Evolutionary conservation across 2,329 filamentous ascomycete species (phyloP), one percentile per base, ranked within the genome.

Genomic region (Talaromyces piceae): DNA sequence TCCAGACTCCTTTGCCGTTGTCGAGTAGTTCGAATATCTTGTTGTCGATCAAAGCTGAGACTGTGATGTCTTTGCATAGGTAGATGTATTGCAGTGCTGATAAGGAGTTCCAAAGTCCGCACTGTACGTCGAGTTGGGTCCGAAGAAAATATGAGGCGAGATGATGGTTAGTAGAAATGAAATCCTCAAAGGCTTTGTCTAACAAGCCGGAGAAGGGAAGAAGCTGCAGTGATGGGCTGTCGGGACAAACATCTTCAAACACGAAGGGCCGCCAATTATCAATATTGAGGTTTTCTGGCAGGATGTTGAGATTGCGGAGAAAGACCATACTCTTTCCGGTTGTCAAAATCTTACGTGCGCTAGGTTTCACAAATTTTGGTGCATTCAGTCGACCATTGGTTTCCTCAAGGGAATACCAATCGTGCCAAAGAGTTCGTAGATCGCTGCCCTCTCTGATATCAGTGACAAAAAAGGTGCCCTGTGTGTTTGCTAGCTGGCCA

Each of bases 241-340:
- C 55, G 76, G 77, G 48, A 56, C 53, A 58, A 48, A 64, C 54
- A 53, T 65, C 39, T 54, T 67, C 52, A 50, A 64, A 62, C 49
- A 61, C 47, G 58, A 67, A 44, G 54, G 64, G 51, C 56, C 59
- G 62, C 45, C 45, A 68, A 59, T 45, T 73, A 65, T 54, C 78
- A 8, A 50, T 31, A n/a, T 61, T 58, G 2, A 61, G 25, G 12
- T 48, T 51, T n/a, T 63, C 59, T 4, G 60, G 59, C 12, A 57
- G 50, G 74, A 50, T 77, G 74, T 37, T 83, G 9, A 95, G 74
- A 45, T 85, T 80, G 54, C 84, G 84, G n/a, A 96, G 71, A 41
- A 96, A 86, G 1, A 93, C 81, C 50, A 93, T 84, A 59, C 86
- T 94, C 68, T 96, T 96, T 0, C 91, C 91, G 1, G 88, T 84